Conservation (phyloP, 2,329 filamentous ascomycete species). For the Colletotrichum gloeosporioides region DNA sequence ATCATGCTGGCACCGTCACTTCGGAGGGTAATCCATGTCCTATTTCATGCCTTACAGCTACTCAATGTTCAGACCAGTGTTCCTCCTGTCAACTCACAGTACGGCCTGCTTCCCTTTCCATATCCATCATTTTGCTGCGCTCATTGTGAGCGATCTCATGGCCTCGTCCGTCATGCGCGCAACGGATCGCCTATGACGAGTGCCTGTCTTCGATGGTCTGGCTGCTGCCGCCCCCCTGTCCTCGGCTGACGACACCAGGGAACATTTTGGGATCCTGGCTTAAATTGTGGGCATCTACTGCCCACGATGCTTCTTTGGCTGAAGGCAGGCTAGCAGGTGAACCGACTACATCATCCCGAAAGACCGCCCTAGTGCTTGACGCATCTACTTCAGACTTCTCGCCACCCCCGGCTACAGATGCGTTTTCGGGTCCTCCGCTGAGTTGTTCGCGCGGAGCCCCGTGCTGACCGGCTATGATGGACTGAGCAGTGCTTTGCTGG, state of each 20-base stretch:
- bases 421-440: background rate
- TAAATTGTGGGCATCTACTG: slow-evolving; percentile 51
- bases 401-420: background rate
- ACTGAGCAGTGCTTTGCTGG: slow-evolving; percentile 2
- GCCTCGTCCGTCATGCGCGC: background rate
- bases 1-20: background rate
- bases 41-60: background rate
- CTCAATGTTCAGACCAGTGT: background rate
- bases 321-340: slow-evolving; percentile 3
- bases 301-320: slow-evolving; percentile 39
- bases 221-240: slow-evolving; percentile 25
- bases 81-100: background rate
- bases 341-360: background rate
- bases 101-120: background rate
- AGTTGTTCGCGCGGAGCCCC: background rate
- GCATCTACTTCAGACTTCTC: background rate
- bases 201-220: background rate
- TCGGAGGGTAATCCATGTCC: background rate
- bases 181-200: background rate
- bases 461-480: slow-evolving; percentile 5
- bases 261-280: slow-evolving; percentile 73
- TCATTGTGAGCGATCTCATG: background rate
- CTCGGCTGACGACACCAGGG: slow-evolving; percentile 69
- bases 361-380: background rate
- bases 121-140: background rate